phyloP scores from a whole-genome alignment of 2,329 filamentous ascomycete species.

The Fusarium marasasianum region DNA sequence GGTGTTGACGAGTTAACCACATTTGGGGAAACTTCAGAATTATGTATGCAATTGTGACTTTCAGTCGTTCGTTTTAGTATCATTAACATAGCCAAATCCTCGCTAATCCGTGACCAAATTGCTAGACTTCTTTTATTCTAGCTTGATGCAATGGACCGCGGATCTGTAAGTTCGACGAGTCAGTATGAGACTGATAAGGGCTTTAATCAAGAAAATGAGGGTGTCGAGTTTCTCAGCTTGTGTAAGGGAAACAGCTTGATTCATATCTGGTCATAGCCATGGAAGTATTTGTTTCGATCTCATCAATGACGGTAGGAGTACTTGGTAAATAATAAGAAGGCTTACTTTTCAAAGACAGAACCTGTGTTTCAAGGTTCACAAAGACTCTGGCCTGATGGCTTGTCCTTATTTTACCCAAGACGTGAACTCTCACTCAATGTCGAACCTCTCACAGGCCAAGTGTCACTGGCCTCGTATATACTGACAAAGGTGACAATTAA shows the following conservation, averaged over 20 bases:
- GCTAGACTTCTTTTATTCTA: fast-evolving
- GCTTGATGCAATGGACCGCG: fast-evolving
- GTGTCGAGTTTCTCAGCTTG: not conserved
- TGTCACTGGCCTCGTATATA: not conserved
- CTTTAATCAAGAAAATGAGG: fast-evolving
- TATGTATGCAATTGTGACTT: fast-evolving
- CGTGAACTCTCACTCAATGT: fast-evolving
- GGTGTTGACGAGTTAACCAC: fast-evolving
- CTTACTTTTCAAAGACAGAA: not conserved
- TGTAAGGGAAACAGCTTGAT: conserved; percentile 15
- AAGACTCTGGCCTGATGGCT: fast-evolving
- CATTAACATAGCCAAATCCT: not conserved
- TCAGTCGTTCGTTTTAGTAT: not conserved
- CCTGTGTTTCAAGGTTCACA: fast-evolving
- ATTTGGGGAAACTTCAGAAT: not conserved
- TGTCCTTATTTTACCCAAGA: fast-evolving
- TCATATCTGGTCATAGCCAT: conserved; percentile 17
- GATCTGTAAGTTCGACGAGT: not conserved
- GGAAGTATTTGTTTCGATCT: conserved; percentile 21
- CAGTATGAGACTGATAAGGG: fast-evolving
- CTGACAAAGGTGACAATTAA: not conserved
- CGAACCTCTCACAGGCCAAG: not conserved
- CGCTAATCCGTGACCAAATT: fast-evolving
- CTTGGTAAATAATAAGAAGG: fast-evolving
- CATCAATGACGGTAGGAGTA: not conserved